These are phyloP conservation scores for Vaccinium macrocarpon DNA, from an alignment of 148 eudicot species.

Conservation along the genomic window DNA sequence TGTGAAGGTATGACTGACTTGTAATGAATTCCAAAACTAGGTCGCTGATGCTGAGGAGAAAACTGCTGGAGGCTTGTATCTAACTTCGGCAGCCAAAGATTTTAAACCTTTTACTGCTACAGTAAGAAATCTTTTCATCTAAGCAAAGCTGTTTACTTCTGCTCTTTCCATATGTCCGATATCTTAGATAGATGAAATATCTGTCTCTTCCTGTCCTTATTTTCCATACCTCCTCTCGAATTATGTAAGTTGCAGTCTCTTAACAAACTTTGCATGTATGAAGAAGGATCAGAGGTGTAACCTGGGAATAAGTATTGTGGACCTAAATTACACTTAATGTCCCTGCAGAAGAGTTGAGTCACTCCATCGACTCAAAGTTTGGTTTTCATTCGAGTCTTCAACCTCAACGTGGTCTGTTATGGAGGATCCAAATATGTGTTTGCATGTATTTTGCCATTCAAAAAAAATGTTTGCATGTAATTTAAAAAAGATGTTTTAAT, in stretches of 20 bases:
- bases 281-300: neutral
- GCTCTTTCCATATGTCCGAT: neutral
- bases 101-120: slow-evolving; percentile 73
- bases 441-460: neutral
- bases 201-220: neutral
- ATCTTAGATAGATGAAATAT: neutral
- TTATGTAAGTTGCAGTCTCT: neutral
- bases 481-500: neutral
- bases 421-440: neutral
- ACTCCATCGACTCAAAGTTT: neutral
- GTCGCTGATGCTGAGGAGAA: slow-evolving; percentile 76
- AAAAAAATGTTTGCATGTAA: neutral
- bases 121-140: slow-evolving; percentile 34
- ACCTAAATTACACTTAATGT: neutral
- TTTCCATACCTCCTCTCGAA: neutral
- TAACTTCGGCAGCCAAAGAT: slow-evolving; percentile 74
- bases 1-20: slow-evolving; percentile 4
- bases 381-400: neutral
- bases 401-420: neutral
- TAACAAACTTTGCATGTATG: neutral
- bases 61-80: slow-evolving; percentile 78
- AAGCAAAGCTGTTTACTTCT: neutral
- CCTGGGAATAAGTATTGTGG: neutral
- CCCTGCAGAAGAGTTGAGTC: neutral
- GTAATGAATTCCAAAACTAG: slow-evolving; percentile 30